phyloP scores from a whole-genome alignment of 257 asterid species.

The Osmanthus fragrans region DNA sequence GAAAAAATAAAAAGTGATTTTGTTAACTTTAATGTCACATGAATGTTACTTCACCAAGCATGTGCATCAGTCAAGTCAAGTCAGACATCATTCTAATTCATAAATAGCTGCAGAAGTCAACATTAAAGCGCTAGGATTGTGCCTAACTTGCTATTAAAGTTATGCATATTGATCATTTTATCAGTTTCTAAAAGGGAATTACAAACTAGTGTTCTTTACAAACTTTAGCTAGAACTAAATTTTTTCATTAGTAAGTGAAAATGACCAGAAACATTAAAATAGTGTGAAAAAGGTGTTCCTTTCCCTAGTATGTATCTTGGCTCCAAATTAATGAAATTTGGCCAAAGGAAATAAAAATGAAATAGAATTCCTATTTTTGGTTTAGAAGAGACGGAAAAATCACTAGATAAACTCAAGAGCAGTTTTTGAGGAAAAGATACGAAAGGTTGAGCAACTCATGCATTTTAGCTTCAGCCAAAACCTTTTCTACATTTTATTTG shows the following conservation, averaged over 20 bases:
- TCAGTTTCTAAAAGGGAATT: background rate
- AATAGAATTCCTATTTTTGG: background rate
- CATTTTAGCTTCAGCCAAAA: slow-evolving; percentile 15
- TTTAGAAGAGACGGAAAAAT: background rate
- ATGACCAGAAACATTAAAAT: background rate
- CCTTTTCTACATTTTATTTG: slow-evolving; percentile 3
- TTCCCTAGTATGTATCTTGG: background rate
- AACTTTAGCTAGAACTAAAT: background rate
- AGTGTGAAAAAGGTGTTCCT: background rate
- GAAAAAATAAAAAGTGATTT: background rate
- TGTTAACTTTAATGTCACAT: slow-evolving; percentile 3
- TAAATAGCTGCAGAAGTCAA: slow-evolving; percentile 3
- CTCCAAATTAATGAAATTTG: background rate
- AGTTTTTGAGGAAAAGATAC: slow-evolving; percentile 13
- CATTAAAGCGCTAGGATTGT: background rate
- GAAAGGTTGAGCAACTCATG: slow-evolving; percentile 12
- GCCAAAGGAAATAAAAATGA: slow-evolving; percentile 2
- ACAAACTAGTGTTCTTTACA: background rate
- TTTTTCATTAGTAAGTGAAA: background rate
- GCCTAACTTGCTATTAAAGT: background rate
- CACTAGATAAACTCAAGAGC: slow-evolving; percentile 9
- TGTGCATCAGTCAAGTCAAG: slow-evolving; percentile 14
- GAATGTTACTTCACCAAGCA: slow-evolving; percentile 12
- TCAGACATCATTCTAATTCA: background rate
- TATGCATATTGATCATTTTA: background rate